These are phyloP conservation scores for Lactarius vividus DNA, from an alignment of 768 basidiomycete species.

Conservation along the genomic window DNA sequence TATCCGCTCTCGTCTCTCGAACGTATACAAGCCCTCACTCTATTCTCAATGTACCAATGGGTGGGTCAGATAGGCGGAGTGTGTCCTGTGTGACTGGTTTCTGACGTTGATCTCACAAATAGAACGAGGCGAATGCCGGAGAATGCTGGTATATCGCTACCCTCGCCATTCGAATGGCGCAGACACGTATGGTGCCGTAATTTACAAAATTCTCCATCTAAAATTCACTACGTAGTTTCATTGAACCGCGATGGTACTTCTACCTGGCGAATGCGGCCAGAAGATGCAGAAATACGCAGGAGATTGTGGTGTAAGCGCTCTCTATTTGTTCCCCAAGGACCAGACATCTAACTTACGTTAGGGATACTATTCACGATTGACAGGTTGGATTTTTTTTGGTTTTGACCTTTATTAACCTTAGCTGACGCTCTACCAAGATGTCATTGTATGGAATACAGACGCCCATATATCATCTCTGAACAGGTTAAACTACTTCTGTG, in stretches of 20 bases:
- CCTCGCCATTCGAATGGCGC: slow-evolving; percentile 30
- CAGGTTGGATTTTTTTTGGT: slow-evolving; percentile 19
- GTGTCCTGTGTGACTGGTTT: not conserved
- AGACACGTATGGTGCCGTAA: slow-evolving; percentile 26
- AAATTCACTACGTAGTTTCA: slow-evolving; percentile 16
- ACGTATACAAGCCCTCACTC: slow-evolving; percentile 28
- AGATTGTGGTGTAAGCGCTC: slow-evolving; percentile 30
- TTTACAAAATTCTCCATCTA: not conserved
- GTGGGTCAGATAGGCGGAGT: slow-evolving; percentile 2
- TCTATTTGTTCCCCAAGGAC: not conserved
- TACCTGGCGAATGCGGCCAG: slow-evolving; percentile 29
- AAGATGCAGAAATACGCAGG: slow-evolving; percentile 29
- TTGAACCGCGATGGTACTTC: slow-evolving; percentile 30
- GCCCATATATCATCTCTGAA: slow-evolving; percentile 30
- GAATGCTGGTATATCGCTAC: slow-evolving; percentile 26
- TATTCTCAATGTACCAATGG: slow-evolving; percentile 28
- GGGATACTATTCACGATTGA: slow-evolving; percentile 29
- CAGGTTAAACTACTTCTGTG: slow-evolving; percentile 19
- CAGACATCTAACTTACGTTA: slow-evolving; percentile 4
- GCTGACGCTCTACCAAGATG: slow-evolving; percentile 10
- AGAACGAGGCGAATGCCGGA: slow-evolving; percentile 23
- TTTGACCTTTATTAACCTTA: not conserved
- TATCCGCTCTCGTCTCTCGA: slow-evolving; percentile 26
- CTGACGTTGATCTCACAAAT: not conserved
- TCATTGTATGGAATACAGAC: slow-evolving; percentile 25